phyloP scores from a whole-genome alignment of 1,139 yeast species.

The Schizosaccharomyces versatilis region DNA sequence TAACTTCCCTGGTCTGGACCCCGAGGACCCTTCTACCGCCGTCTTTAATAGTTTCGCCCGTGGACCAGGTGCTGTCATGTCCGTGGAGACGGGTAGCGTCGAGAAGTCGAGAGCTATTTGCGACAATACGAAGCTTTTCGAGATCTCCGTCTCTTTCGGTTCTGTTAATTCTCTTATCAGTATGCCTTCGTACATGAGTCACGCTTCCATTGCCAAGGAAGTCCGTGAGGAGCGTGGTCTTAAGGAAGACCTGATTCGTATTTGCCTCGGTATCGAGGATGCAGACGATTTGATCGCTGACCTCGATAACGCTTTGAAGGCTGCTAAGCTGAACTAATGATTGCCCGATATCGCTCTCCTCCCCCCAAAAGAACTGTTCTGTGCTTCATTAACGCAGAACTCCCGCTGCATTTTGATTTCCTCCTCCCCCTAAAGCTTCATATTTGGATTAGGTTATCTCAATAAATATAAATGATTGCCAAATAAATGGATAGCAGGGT shows the following conservation, averaged over 20 bases:
- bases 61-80: conserved; percentile 77
- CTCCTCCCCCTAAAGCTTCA: too few species aligned
- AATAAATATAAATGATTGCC: too few species aligned
- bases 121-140: conserved; percentile 53
- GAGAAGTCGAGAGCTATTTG: conserved; percentile 50
- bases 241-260: conserved; percentile 58
- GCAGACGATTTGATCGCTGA: conserved; percentile 53
- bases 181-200: conserved; percentile 77
- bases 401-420: too few species aligned
- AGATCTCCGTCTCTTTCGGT: conserved; percentile 84
- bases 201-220: conserved; percentile 68
- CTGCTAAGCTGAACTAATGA: not conserved
- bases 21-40: conserved; percentile 48
- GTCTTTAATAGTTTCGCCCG: conserved; percentile 55
- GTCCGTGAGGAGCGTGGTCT: conserved; percentile 69
- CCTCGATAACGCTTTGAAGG: conserved; percentile 17
- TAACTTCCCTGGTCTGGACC: conserved; percentile 55
- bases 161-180: conserved; percentile 67
- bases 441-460: too few species aligned
- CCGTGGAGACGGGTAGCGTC: conserved; percentile 67
- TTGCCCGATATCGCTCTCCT: too few species aligned
- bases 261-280: conserved; percentile 77
- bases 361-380: too few species aligned
- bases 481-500: too few species aligned
- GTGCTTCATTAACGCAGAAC: too few species aligned